Evolutionary conservation across 2,329 filamentous ascomycete species (phyloP), one percentile per base, ranked within the genome.

Genomic region (Neurospora crassa): DNA sequence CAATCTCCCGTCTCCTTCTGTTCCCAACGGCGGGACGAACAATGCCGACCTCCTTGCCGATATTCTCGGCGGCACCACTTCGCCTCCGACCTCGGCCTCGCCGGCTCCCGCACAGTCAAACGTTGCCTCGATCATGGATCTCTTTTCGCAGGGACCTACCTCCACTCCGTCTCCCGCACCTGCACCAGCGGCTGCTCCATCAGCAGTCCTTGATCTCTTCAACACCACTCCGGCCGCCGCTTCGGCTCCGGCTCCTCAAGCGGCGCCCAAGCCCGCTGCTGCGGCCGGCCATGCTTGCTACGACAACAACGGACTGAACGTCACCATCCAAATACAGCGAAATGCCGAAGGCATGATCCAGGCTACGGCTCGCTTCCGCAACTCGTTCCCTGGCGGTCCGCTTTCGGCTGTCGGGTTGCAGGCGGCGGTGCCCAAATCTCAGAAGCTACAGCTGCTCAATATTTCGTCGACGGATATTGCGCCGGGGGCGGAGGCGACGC

Each of bases 391-490:
- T 71, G 88, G 91, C 40, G 86, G 85, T 16, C 82, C 84, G 16
- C 84, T 98, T 68, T 90, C 90, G 18, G 88, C 87, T 67, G 92
- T 98, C 40, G 93, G 92, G 37, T 81, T 99, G 75, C 96, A 99
- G 80, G 96, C 95, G 63, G 96, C 96, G 0, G 96, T 99, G 70
- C 96, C 96, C 10, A 99, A 98, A 83, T 93, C 92, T 67, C 96
- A 99, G 82, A 97, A 96, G 80, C 83, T 99, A 77, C 94, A 97
- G 79, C 83, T 99, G 75, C 91, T 96, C 79, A 93, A 91, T 72
- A 97, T 99, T 75, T 97, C 93, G 75, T 92, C 89, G 74, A 83
- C 90, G 5, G 92, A 96, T 41, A 79, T 99, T 63, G 88, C 85
- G 14, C 89, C 90, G 7, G 93, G 93, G 16, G 88, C 91, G 59